Percentiles rank a stretch among this genome's conserved stretches.
Evolutionary conservation across 305 asterid species (phyloP).

Genomic region (Fraxinus dipetala): DNA sequence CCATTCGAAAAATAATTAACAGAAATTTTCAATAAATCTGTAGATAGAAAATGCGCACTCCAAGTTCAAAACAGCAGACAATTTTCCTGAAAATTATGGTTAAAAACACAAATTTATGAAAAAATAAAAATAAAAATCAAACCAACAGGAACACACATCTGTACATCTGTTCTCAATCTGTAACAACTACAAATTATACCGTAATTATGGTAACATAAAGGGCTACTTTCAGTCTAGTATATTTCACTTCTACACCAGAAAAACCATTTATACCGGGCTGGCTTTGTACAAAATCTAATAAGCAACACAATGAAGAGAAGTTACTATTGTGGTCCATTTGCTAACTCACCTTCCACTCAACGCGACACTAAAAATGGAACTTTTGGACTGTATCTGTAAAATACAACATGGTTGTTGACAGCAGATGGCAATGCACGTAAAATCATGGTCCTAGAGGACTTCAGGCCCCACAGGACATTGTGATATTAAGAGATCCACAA

Average conservation of each 20-base stretch:
- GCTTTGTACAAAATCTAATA: slow-evolving; percentile 20
- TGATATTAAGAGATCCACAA: neutral
- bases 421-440: neutral
- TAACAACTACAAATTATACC: neutral
- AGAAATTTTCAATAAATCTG: neutral
- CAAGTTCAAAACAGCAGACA: neutral
- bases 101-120: neutral
- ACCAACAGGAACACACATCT: neutral
- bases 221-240: neutral
- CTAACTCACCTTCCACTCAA: slow-evolving; percentile 17
- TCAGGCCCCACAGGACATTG: neutral
- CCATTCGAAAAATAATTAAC: neutral
- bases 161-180: neutral
- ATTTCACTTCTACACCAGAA: slow-evolving; percentile 26
- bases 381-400: slow-evolving; percentile 1
- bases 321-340: neutral
- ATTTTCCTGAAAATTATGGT: neutral
- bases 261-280: slow-evolving; percentile 20
- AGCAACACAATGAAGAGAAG: slow-evolving; percentile 6
- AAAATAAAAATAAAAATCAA: neutral
- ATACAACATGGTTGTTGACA: slow-evolving; percentile 27
- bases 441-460: neutral
- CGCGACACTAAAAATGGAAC: slow-evolving; percentile 20
- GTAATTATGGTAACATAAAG: neutral
- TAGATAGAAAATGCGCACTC: neutral